These are phyloP conservation scores for Papiliotrema fonsecae DNA, from an alignment of 1,284 basidiomycete species.

Conservation along the genomic window DNA sequence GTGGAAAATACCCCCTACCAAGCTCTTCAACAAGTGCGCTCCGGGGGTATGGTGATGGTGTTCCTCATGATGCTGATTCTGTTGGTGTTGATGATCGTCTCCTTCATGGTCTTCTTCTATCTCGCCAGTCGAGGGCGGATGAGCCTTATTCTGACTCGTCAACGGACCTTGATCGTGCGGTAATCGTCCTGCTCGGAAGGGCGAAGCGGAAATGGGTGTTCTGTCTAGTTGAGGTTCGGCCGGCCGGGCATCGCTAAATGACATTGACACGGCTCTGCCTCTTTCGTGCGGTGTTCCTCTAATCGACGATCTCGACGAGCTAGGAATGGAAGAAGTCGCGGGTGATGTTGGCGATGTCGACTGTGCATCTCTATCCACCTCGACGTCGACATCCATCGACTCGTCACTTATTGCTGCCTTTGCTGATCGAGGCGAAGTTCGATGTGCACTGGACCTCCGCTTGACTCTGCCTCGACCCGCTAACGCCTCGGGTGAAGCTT, in stretches of 20 bases:
- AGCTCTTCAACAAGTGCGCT: constrained; percentile 21
- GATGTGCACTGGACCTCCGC: not conserved
- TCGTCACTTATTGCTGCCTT: not conserved
- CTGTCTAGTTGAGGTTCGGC: constrained; percentile 18
- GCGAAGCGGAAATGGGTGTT: constrained; percentile 3
- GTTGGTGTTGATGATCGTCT: not conserved
- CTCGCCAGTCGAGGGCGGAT: not conserved
- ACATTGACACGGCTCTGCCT: constrained; percentile 2
- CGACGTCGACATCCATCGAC: constrained; percentile 1
- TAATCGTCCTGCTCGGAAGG: too few relatives aligned
- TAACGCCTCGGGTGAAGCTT: not conserved
- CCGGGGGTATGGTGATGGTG: constrained; percentile 4
- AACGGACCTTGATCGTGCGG: too few relatives aligned
- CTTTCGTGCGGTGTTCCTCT: not conserved
- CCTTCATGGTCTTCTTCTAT: not conserved
- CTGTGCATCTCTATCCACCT: constrained; percentile 1
- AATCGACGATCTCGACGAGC: constrained; percentile 21
- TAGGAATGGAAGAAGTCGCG: constrained; percentile 19
- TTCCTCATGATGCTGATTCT: not conserved
- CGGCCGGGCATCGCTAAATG: constrained; percentile 5
- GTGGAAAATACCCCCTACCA: constrained; percentile 30
- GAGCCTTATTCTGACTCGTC: not conserved
- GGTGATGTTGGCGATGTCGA: constrained; percentile 11
- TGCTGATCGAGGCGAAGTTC: not conserved
- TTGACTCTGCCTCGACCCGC: not conserved